Conservation (phyloP, 768 basidiomycete species). For the Mycena rebaudengoi region DNA sequence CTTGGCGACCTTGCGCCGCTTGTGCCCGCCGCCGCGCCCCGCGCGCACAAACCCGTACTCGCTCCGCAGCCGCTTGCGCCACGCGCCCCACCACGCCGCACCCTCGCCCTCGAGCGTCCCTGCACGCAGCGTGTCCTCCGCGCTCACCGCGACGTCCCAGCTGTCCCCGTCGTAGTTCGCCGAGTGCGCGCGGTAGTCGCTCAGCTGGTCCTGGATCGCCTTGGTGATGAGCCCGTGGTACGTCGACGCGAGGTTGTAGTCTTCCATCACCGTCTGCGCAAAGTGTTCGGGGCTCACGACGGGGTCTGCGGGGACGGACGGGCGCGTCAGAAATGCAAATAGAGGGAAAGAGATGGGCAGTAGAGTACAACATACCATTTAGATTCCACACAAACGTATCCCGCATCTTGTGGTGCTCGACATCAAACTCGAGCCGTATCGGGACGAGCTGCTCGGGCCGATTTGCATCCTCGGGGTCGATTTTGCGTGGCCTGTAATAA, state of each 20-base stretch:
- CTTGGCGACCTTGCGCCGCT: constrained; percentile 49
- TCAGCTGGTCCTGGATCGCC: constrained; percentile 88
- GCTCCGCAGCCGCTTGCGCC: constrained; percentile 65
- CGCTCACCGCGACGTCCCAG: constrained; percentile 37
- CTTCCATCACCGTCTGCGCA: constrained; percentile 90
- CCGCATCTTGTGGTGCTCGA: constrained; percentile 91
- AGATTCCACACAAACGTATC: constrained; percentile 99
- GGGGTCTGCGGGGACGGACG: constrained; percentile 71
- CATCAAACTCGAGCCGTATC: constrained; percentile 95
- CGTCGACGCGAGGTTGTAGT: constrained; percentile 77
- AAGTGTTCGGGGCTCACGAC: constrained; percentile 90
- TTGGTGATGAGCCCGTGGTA: constrained; percentile 78
- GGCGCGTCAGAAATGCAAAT: not conserved
- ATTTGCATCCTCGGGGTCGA: constrained; percentile 63
- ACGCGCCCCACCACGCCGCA: constrained; percentile 74
- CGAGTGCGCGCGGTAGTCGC: constrained; percentile 78
- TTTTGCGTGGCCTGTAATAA: constrained; percentile 59
- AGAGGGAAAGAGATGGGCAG: not conserved
- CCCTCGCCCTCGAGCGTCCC: constrained; percentile 62
- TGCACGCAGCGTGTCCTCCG: constrained; percentile 32
- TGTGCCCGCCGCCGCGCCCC: constrained; percentile 43
- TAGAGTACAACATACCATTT: constrained; percentile 69
- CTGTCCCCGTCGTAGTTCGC: constrained; percentile 60
- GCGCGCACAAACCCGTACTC: constrained; percentile 42
- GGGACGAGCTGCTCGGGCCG: constrained; percentile 88